Evolutionary conservation across 2,329 filamentous ascomycete genomes (phyloP).

Genomic region (Aspergillus nomiae): DNA sequence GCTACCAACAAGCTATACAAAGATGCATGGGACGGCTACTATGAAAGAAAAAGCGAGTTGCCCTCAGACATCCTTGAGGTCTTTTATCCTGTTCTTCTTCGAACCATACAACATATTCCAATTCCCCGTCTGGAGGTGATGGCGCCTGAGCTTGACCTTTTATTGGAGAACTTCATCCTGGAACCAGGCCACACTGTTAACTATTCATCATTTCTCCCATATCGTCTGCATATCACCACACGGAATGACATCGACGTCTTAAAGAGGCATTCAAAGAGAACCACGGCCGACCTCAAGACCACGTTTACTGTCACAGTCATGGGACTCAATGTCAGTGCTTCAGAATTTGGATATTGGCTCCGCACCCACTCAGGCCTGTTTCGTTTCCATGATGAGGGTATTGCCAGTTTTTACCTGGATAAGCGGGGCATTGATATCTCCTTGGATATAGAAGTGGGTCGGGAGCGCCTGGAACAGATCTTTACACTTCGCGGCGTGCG

Average conservation of each 20-base stretch:
- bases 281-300: conserved; percentile 68
- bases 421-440: conserved; percentile 84
- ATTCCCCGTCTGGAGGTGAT: conserved; percentile 89
- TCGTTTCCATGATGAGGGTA: conserved; percentile 76
- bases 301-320: conserved; percentile 76
- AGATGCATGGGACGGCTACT: conserved; percentile 67
- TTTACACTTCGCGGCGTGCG: conserved; percentile 73
- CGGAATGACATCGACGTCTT: conserved; percentile 84
- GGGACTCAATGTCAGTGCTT: conserved; percentile 79
- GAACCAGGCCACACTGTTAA: conserved; percentile 86
- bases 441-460: conserved; percentile 79
- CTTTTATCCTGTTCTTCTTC: conserved; percentile 75
- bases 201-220: conserved; percentile 84
- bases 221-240: conserved; percentile 76
- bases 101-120: conserved; percentile 80
- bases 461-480: conserved; percentile 77
- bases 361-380: conserved; percentile 75
- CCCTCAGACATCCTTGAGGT: conserved; percentile 75
- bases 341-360: conserved; percentile 89
- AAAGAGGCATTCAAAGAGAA: conserved; percentile 70
- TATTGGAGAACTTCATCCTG: conserved; percentile 87
- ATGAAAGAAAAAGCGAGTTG: conserved; percentile 69
- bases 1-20: conserved; percentile 68
- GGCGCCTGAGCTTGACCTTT: conserved; percentile 77
- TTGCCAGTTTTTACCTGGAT: conserved; percentile 83